Evolutionary conservation across 495 filamentous ascomycete genomes (phyloP), one percentile per base, ranked within the genome.

Genomic region (Tuber magnatum): DNA sequence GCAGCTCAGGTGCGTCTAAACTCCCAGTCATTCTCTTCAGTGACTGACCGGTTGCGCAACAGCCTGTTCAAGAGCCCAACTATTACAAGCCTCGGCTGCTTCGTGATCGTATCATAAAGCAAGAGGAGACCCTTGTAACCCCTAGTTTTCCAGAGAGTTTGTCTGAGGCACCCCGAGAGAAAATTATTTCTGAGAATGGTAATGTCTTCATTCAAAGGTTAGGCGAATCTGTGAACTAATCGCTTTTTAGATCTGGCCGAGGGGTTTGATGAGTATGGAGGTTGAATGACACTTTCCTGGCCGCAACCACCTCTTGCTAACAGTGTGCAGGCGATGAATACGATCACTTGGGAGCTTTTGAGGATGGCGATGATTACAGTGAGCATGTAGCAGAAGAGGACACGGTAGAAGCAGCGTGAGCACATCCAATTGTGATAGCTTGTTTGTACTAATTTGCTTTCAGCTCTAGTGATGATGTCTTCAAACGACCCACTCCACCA

Each of bases 291-390:
- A 10, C 44, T 40, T 20, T 40, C 18, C 46, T n/a, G 24, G 9
- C 32, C 46, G 9, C 65, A 71, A 16, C 28, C n/a, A 2, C 12
- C 9, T 73, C 32, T 71, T 40, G 28, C 71, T 73, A 73, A 71
- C 22, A 39, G 24, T 39, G 14, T 16, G 4, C 38, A 77, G 75
- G 75, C 40, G 81, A 82, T 61, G 81, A 82, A 65, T 81, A 80
- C 22, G 81, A 82, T 74, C 78, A 82, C 71, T 61, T 78, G 22
- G 80, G 80, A 48, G 79, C 80, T 68, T 82, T 82, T 79, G 81
- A 68, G 7, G 76, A 46, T 10, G 79, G 75, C 5, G 76, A 73
- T 14, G 72, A 74, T 56, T 46, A 70, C n/a, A 74, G 78, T 75
- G 81, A 82, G 40, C 80, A 80, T 35, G 44, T 82, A 22, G 76